Evolutionary conservation across 768 basidiomycete species (phyloP), one percentile per base, ranked within the genome.

Genomic region (Pulveroboletus frians): DNA sequence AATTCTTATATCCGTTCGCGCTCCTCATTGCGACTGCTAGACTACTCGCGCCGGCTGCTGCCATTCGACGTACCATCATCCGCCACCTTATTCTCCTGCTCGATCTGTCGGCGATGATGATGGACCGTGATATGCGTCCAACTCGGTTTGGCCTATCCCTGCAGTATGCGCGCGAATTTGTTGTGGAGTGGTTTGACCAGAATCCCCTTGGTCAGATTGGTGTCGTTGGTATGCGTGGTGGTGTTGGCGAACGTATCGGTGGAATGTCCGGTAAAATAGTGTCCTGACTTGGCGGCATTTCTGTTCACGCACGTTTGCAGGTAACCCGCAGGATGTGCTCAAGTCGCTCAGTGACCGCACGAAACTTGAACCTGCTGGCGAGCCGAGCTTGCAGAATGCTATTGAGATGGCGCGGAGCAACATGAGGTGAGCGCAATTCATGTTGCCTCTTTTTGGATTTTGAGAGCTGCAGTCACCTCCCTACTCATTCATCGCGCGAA

Each of bases 121-220:
- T 82, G 70, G 96, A 98, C 68, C 82, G 93, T 26, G 96, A 99
- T 70, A 90, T 95, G 84, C 80, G 95, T 6, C 92, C 94, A 10
- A 92, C 90, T 18, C 80, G 96, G 49, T 94, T 95, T 57, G 94
- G 96, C 62, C 69, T 99, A 29, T 86, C 84, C 59, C 71, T 98
- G 38, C 85, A 93, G 61, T 95, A 94, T 64, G 81, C 92, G 13
- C 80, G 92, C 50, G 90, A 91, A 58, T 99, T 98, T 57, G 78
- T 98, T 26, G 73, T 79, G 7, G 96, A 99, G 66, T 99, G 95
- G 94, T 99, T 98, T 67, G 96, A 99, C 70, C 96, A 98, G 71
- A 99, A 99, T 62, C 96, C 96, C 1, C 76, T 99, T 11, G 94
- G 95, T 18, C 96, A 98, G 69, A 90, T 99, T 55, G 95, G 93